Base-by-base conservation (phyloP, 345 rosid species). In the Streptanthus diversifolius region DNA sequence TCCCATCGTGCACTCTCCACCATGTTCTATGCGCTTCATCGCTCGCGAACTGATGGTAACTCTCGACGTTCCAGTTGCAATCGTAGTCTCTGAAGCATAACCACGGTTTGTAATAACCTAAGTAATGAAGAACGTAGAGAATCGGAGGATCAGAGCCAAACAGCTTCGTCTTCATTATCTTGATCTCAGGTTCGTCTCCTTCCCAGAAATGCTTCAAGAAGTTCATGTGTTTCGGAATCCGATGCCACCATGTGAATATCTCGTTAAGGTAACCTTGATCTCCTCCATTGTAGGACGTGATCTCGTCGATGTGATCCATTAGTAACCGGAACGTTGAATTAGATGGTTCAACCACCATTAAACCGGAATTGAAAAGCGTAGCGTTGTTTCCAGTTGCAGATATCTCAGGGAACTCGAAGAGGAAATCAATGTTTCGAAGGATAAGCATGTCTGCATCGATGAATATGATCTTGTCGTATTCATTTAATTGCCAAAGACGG, bases 181-280 rank as follows among this genome's bases (percentile, higher is more conserved):
- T 92, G 72, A 80, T 88, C 83, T 86, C 98, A 35, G 82, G 81
- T 75, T 83, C 83, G 13, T 92, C 96, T 0, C 98, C 98, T 78
- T 90, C 98, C 98, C 97, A 90, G 68, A 83, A 92, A 57, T 92
- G 98, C 79, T 92, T 92, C 86, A 92, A 78, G 83, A 90, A 90
- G 80, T 92, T 92, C 96, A 92, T 88, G 79, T 81, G 95, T 57
- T 82, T 88, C 0, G 97, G 98, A 45, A 92, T 90, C 64, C 95
- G 86, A 83, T 92, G 98, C 98, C 98, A 92, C 97, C 95, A 92
- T n/a, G 95, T 92, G 83, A 90, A 92, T 63, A 92, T 84, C 78
- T 90, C 91, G 32, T 92, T 92, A 3, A 92, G 77, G 77, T 88
- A 92, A 8, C 98, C 98, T 79, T 92, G 98, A 58, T 92, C 97